Evolutionary conservation across 768 basidiomycete species (phyloP), one percentile per base, ranked within the genome.

Genomic region (Hirschioporus abietinus): DNA sequence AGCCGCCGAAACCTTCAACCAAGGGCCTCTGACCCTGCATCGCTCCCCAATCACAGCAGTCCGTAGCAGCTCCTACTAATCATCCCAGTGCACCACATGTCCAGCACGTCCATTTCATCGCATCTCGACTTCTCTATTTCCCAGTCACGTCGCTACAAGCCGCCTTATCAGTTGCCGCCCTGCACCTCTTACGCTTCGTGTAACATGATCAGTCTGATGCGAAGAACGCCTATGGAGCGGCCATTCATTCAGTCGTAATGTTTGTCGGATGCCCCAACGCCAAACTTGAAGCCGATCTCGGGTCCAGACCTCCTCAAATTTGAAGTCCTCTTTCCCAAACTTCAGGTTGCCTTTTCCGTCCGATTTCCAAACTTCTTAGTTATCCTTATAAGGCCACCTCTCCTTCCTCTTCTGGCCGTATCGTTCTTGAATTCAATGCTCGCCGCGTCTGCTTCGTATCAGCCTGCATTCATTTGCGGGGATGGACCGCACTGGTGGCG

Each of bases 1-100:
- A 52, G 42, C 42, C 42, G 42, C 42, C 42, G 42, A 52, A 52
- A 52, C 42, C 42, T 52, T 52, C 42, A 52, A 52, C 42, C 42
- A 52, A 52, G 42, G 42, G 15, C 42, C 6, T 15, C 15, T 10
- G 42, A 52, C 42, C 42, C 42, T 52, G 42, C 42, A 52, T 52
- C 30, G 42, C 42, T 52, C 42, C 42, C 42, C 42, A 52, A 52
- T 52, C 42, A 52, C 42, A 52, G 12, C 15, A 12, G 42, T 15
- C 42, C 15, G 42, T 12, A 52, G 42, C 42, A 15, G 42, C 42
- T 52, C 35, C 42, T 52, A 52, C 42, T 52, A 52, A 52, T 52
- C 42, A 52, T 52, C 42, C 42, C 12, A 15, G 42, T 10, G 42
- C 42, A 52, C 42, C 42, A 52, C 42, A 52, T 52, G 42, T 10